A percentile compares a stretch with the other conserved stretches of the same genome.
Conservation (phyloP, 2,329 filamentous ascomycete genomes). For the Davidsoniella virescens region DNA sequence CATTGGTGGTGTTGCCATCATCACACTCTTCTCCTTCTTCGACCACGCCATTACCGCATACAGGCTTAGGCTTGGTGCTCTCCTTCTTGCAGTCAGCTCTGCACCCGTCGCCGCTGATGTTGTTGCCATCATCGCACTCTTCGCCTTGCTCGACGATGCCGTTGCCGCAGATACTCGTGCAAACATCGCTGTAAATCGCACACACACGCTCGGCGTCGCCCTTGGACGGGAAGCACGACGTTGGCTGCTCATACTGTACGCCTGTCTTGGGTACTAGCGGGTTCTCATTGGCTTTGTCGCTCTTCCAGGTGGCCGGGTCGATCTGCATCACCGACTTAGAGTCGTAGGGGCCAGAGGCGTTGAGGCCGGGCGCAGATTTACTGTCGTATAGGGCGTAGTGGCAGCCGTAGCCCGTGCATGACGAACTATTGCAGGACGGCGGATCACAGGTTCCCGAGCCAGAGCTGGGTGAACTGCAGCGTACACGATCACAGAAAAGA, state of each 20-base stretch:
- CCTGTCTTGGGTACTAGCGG: not conserved
- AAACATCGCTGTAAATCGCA: not conserved
- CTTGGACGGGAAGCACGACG: not conserved
- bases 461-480: not conserved
- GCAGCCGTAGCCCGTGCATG: constrained; percentile 12
- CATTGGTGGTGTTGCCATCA: not conserved
- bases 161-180: constrained; percentile 9
- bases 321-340: constrained; percentile 11
- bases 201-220: constrained; percentile 7
- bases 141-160: constrained; percentile 7
- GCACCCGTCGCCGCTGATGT: not conserved
- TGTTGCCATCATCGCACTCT: constrained; percentile 8
- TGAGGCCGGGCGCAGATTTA: not conserved
- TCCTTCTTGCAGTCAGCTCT: constrained; percentile 1
- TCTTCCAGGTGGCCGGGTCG: not conserved
- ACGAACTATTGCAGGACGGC: not conserved
- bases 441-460: not conserved
- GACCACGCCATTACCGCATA: not conserved
- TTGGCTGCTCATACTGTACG: not conserved
- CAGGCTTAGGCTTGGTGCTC: not conserved
- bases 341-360: constrained; percentile 4
- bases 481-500: constrained; percentile 7
- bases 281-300: not conserved
- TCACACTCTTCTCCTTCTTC: not conserved
- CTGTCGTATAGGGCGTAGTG: constrained; percentile 1